Evolutionary conservation across 495 filamentous ascomycete genomes (phyloP).

Genomic region (Patellaria atrata): DNA sequence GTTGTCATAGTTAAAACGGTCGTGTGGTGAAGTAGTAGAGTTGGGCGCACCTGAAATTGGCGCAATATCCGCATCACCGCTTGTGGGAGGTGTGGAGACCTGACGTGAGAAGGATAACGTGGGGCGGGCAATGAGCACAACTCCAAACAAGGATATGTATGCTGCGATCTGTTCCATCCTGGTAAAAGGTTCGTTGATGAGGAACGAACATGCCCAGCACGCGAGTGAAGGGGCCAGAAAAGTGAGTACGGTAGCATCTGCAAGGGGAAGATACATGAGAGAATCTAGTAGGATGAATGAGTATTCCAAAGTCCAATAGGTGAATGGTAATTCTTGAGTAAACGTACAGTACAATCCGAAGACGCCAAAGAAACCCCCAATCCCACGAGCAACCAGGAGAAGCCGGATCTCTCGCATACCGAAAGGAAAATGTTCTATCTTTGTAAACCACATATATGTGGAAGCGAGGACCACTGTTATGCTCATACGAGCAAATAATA

Average conservation of each 20-base stretch:
- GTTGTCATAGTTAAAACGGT: slow-evolving; percentile 21
- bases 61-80: slow-evolving; percentile 26
- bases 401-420: slow-evolving; percentile 49
- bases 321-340: not conserved
- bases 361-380: slow-evolving; percentile 75
- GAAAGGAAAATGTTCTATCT: slow-evolving; percentile 53
- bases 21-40: slow-evolving; percentile 17
- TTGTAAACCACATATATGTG: slow-evolving; percentile 60
- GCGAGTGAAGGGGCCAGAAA: slow-evolving; percentile 73
- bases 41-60: slow-evolving; percentile 16
- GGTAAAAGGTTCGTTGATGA: slow-evolving; percentile 67
- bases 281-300: slow-evolving; percentile 38
- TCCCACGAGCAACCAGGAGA: slow-evolving; percentile 54
- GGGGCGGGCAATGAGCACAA: slow-evolving; percentile 74
- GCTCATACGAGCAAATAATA: slow-evolving; percentile 74
- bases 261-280: slow-evolving; percentile 72
- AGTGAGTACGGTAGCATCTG: slow-evolving; percentile 85
- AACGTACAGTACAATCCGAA: slow-evolving; percentile 57
- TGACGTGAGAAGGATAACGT: slow-evolving; percentile 35
- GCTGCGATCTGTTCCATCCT: slow-evolving; percentile 61
- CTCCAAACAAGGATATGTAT: slow-evolving; percentile 61
- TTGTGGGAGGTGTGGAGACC: slow-evolving; percentile 14
- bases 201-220: slow-evolving; percentile 67
- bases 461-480: slow-evolving; percentile 55
- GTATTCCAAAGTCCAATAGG: no score